phyloP scores from a whole-genome alignment of 179 eudicot genomes.

The Beta lomatogona region DNA sequence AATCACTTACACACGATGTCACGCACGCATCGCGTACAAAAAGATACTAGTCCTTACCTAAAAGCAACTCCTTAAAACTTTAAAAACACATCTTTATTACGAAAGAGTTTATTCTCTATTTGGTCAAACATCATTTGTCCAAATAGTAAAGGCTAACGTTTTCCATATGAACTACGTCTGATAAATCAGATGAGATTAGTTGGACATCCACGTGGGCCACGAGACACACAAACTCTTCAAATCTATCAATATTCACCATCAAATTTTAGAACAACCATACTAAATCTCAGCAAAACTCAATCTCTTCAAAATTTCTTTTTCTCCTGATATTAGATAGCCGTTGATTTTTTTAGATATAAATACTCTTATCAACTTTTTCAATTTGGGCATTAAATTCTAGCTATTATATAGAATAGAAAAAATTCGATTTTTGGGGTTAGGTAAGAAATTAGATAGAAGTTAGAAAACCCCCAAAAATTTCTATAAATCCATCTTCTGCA shows the following conservation, averaged over 20 bases:
- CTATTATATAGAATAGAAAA: too few relatives aligned
- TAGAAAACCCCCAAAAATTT: neutral
- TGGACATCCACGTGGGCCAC: slow-evolving; percentile 8
- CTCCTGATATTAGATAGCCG: neutral
- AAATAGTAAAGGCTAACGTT: neutral
- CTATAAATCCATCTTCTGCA: neutral
- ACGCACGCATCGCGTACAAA: too few relatives aligned
- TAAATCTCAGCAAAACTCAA: neutral
- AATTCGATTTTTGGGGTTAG: neutral
- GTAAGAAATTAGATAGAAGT: slow-evolving; percentile 6
- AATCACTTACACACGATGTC: too few relatives aligned
- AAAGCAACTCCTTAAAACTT: too few relatives aligned
- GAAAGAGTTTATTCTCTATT: too few relatives aligned
- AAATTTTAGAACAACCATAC: neutral
- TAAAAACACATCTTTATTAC: too few relatives aligned
- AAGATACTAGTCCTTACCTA: too few relatives aligned
- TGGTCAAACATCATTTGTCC: neutral
- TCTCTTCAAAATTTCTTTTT: neutral
- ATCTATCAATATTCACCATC: neutral
- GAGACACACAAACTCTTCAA: neutral
- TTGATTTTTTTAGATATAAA: too few relatives aligned
- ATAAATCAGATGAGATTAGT: too few relatives aligned
- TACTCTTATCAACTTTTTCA: too few relatives aligned
- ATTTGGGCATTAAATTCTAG: too few relatives aligned
- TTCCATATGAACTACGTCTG: too few relatives aligned